Evolutionary conservation across 2,329 filamentous ascomycete genomes (phyloP), one percentile per base, ranked within the genome.

Genomic region (Colletotrichum neosansevieriae): DNA sequence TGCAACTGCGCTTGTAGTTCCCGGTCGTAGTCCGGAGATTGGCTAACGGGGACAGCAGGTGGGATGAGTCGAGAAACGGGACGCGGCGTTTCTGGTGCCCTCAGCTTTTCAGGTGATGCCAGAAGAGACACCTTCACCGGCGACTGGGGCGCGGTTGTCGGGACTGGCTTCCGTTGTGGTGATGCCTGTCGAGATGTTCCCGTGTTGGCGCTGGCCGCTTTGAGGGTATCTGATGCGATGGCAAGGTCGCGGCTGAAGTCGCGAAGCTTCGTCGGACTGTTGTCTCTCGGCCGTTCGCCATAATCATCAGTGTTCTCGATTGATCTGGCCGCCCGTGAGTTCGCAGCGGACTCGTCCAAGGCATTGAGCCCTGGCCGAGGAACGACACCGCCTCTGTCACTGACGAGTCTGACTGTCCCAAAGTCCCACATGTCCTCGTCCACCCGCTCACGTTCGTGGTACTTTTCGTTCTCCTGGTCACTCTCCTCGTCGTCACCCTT

Each of bases 351-450:
- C 69, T 94, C 93, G 72, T 93, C 94, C 89, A 97, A 89, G 0
- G 89, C 84, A 72, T 91, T 86, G 15, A 89, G 82, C 3, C 91
- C 91, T 0, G 85, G 85, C 53, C 88, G 82, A 51, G 81, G 81
- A 7, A 86, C 75, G 1, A 88, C 76, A 34, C 85, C 86, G 69
- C 90, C 89, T 32, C 88, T 86, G 61, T 91, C 89, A 36, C 87
- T 88, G n/a, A 91, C 90, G 6, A 97, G 90, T 64, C 94, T 88
- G 59, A 99, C 93, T 0, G 96, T 99, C 49, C 96, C 96, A 82
- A 99, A 99, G 79, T 99, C 96, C 96, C 96, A 99, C 76, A 98
- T 89, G 78, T 98, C 96, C 77, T 98, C 93, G 70, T 91, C 86
- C 7, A 88, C 82, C 17, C 81, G 82, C 71, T 84, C 80, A 38